phyloP scores from a whole-genome alignment of 306 rosid genomes.

The Albizia julibrissin region DNA sequence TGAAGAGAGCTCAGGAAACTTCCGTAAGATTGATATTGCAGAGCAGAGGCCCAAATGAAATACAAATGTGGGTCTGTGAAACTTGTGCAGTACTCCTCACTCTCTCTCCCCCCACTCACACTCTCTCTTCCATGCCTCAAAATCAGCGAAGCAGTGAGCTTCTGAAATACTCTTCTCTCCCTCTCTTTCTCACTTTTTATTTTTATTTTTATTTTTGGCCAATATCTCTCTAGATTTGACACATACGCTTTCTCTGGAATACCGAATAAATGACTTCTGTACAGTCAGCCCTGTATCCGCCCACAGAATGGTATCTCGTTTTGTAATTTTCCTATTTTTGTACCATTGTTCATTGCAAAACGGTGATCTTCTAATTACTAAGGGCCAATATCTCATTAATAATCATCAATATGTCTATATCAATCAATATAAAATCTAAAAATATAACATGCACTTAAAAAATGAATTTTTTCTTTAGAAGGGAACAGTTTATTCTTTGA shows the following conservation, averaged over 20 bases:
- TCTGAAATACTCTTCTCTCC: conserved; percentile 65
- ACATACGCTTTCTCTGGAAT: conserved; percentile 34
- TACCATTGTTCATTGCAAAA: conserved; percentile 32
- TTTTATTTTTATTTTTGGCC: not conserved
- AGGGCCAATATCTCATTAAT: not conserved
- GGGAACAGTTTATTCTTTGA: too few relatives aligned
- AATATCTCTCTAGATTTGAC: conserved; percentile 33
- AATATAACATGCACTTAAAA: too few relatives aligned
- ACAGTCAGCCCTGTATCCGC: conserved; percentile 35
- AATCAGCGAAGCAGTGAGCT: conserved; percentile 92
- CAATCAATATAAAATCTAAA: not conserved
- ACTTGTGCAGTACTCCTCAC: conserved; percentile 54
- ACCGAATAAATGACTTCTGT: conserved; percentile 18
- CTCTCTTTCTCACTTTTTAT: not conserved
- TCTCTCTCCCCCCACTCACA: conserved; percentile 29
- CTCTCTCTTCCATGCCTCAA: conserved; percentile 69
- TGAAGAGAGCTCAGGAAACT: conserved; percentile 39
- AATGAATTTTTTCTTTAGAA: too few relatives aligned
- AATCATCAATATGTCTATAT: too few relatives aligned
- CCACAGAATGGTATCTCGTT: conserved; percentile 49
- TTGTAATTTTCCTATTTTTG: conserved; percentile 46
- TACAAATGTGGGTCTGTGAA: conserved; percentile 44
- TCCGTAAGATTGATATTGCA: conserved; percentile 37
- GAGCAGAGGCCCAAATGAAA: conserved; percentile 44
- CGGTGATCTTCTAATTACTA: conserved; percentile 5